A percentile compares a stretch with the other conserved stretches of the same genome.
These are phyloP conservation scores for Vitis hybrid DNA, from an alignment of 177 flowering plant genomes.

Conservation along the genomic window DNA sequence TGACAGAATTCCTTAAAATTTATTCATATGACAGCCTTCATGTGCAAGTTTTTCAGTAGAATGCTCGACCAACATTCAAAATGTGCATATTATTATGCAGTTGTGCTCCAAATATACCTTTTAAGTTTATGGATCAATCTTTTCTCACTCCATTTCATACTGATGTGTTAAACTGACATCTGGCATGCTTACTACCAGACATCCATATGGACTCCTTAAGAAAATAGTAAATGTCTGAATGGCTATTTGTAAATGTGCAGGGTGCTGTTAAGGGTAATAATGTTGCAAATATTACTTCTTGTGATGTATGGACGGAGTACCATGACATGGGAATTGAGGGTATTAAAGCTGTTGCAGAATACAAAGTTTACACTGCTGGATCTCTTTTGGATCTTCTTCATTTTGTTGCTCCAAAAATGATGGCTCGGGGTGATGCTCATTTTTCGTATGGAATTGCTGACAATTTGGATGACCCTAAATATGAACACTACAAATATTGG, in stretches of 20 bases:
- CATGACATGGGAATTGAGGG: slow-evolving; percentile 89
- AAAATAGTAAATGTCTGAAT: neutral
- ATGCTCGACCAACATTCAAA: too few species aligned
- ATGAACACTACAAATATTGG: slow-evolving; percentile 88
- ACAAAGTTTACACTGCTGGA: slow-evolving; percentile 83
- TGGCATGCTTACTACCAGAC: neutral
- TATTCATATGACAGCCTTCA: too few species aligned
- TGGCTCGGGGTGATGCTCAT: slow-evolving; percentile 89
- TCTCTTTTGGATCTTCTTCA: slow-evolving; percentile 68
- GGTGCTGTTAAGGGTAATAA: slow-evolving; percentile 70
- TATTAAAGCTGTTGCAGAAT: slow-evolving; percentile 78
- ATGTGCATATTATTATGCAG: too few species aligned
- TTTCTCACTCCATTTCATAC: neutral
- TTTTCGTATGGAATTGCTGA: slow-evolving; percentile 97
- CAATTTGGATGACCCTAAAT: slow-evolving; percentile 86
- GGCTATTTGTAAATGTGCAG: slow-evolving; percentile 32
- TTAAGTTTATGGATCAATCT: neutral
- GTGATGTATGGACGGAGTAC: slow-evolving; percentile 95
- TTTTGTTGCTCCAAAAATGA: slow-evolving; percentile 95
- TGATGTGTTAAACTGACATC: neutral
- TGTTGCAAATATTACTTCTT: slow-evolving; percentile 60
- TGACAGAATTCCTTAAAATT: too few species aligned
- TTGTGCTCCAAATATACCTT: too few species aligned
- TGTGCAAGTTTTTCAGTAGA: too few species aligned
- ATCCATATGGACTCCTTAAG: neutral